A percentile compares a stretch with the other conserved stretches of the same genome.
Evolutionary conservation across 345 rosid species (phyloP).

Genomic region (Salix purpurea): DNA sequence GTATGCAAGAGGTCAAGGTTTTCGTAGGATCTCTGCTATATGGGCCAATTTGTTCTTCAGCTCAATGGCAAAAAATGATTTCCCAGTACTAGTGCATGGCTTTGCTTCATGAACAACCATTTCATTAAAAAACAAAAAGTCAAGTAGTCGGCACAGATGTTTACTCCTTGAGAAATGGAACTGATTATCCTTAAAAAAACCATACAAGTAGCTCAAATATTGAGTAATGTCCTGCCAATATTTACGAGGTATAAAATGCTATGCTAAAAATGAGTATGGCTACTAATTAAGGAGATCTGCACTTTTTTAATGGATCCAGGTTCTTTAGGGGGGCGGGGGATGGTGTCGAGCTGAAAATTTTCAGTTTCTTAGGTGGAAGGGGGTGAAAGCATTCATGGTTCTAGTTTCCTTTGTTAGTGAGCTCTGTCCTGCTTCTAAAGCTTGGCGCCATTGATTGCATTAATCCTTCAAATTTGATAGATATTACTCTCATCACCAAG

Average conservation of each 20-base stretch:
- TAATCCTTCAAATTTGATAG: background rate
- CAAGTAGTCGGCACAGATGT: background rate
- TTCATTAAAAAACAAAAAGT: background rate
- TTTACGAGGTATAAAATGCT: background rate
- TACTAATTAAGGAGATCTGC: background rate
- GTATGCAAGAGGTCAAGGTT: background rate
- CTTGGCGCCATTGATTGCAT: background rate
- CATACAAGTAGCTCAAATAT: background rate
- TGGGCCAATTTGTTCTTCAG: background rate
- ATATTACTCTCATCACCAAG: background rate
- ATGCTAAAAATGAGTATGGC: background rate
- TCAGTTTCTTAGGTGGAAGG: background rate
- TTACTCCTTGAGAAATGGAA: background rate
- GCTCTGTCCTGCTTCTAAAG: background rate
- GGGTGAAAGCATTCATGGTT: background rate
- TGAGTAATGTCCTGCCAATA: background rate
- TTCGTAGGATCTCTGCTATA: background rate
- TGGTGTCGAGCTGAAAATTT: background rate
- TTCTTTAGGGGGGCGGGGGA: background rate
- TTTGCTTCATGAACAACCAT: background rate
- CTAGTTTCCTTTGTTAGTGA: background rate
- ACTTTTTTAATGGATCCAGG: background rate
- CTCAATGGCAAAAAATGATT: background rate
- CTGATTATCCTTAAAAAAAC: background rate
- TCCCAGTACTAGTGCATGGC: background rate